Percentiles rank a stretch among this genome's conserved stretches.
Evolutionary conservation across 768 basidiomycete genomes (phyloP).

Genomic region (Russula vinacea): DNA sequence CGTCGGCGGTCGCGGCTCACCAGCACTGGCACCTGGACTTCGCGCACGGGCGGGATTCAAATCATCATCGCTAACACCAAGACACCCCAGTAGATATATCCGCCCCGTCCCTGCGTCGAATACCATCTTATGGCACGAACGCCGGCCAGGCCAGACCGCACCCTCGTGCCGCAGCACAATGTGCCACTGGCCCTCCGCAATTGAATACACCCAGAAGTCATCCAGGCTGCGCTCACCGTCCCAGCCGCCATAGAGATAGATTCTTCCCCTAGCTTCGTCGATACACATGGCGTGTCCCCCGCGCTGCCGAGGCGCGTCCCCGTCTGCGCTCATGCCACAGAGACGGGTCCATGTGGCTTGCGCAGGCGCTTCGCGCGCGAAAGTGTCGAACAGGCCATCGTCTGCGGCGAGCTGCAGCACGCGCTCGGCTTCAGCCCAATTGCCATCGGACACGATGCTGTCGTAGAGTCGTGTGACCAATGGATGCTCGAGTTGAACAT

Average conservation of each 20-base stretch:
- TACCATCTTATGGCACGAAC: constrained; percentile 80
- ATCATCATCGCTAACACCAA: constrained; percentile 51
- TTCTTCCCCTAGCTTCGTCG: constrained; percentile 55
- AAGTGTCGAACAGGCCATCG: constrained; percentile 59
- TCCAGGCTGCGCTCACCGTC: constrained; percentile 68
- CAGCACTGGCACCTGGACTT: neutral
- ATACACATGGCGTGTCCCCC: constrained; percentile 84
- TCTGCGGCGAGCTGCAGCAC: constrained; percentile 50
- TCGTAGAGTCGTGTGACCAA: constrained; percentile 63
- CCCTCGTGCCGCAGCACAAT: constrained; percentile 54
- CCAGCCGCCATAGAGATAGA: constrained; percentile 81
- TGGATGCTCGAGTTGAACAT: constrained; percentile 64
- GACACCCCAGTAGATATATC: constrained; percentile 70
- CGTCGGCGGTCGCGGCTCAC: constrained; percentile 23
- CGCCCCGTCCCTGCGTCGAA: constrained; percentile 68
- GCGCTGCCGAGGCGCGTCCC: constrained; percentile 61
- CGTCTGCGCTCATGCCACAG: constrained; percentile 57
- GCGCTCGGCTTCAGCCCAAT: constrained; percentile 57
- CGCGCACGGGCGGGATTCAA: constrained; percentile 2
- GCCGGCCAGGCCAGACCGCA: constrained; percentile 62
- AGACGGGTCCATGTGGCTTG: constrained; percentile 61
- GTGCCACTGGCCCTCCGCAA: constrained; percentile 58
- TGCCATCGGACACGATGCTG: constrained; percentile 60
- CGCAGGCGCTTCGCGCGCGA: constrained; percentile 56
- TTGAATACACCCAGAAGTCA: constrained; percentile 75